phyloP scores from a whole-genome alignment of 352 stramenopile species.

The Aphanomyces cochlioides region DNA sequence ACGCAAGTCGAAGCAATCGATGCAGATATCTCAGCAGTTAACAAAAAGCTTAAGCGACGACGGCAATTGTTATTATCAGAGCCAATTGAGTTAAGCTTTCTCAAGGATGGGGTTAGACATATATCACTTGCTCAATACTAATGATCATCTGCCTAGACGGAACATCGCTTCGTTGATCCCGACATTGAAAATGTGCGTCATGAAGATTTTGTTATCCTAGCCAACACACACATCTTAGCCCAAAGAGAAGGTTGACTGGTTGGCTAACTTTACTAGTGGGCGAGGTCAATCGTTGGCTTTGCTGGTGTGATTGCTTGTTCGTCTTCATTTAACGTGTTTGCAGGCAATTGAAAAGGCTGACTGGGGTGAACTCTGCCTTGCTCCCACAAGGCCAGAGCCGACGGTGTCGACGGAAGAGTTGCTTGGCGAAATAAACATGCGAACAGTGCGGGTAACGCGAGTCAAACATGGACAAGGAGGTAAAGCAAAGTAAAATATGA shows the following conservation, averaged over 20 bases:
- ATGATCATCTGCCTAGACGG: conserved; percentile 1
- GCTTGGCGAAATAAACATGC: conserved; percentile 61
- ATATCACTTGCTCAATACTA: background rate
- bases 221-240: conserved; percentile 16
- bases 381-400: conserved; percentile 51
- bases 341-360: conserved; percentile 56
- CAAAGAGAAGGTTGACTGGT: conserved; percentile 55
- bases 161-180: conserved; percentile 19
- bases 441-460: conserved; percentile 48
- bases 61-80: conserved; percentile 56
- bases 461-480: conserved; percentile 55
- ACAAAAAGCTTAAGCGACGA: conserved; percentile 39
- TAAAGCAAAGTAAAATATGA: background rate
- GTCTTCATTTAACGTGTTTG: background rate
- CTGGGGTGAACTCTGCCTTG: conserved; percentile 62
- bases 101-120: conserved; percentile 33
- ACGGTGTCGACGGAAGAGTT: conserved; percentile 58
- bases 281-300: conserved; percentile 45
- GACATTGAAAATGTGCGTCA: conserved; percentile 3
- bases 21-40: conserved; percentile 39
- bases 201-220: background rate
- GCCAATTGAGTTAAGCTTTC: conserved; percentile 43
- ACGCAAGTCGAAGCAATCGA: conserved; percentile 26
- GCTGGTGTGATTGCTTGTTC: background rate
- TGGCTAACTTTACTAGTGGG: conserved; percentile 47